phyloP scores from a whole-genome alignment of 2,329 filamentous ascomycete species.

The Fusarium multiceps region DNA sequence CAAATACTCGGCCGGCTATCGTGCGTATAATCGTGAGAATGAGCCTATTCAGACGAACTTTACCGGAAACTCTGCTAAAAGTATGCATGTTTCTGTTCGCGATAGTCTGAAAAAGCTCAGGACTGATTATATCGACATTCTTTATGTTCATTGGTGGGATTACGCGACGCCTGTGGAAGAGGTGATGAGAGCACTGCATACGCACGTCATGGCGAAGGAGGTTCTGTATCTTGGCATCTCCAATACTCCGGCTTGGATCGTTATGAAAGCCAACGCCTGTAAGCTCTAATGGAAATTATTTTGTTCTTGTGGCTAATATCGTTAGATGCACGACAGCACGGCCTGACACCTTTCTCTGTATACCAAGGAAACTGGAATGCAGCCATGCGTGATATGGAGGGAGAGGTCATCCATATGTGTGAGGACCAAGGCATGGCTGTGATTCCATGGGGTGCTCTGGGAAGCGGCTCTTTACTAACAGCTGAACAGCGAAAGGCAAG shows the following conservation, averaged over 20 bases:
- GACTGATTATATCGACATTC: neutral
- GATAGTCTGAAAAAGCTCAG: neutral
- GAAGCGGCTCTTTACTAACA: slow-evolving; percentile 4
- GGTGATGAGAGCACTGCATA: neutral
- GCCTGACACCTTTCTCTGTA: slow-evolving; percentile 43
- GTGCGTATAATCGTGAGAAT: neutral
- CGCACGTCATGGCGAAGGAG: neutral
- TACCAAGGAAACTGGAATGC: slow-evolving; percentile 49
- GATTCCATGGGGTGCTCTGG: slow-evolving; percentile 54
- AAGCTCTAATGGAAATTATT: neutral
- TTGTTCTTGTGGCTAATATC: neutral
- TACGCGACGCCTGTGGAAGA: neutral
- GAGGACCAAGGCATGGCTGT: slow-evolving; percentile 55
- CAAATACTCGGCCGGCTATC: neutral
- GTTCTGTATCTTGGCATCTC: neutral
- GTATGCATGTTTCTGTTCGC: neutral
- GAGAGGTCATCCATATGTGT: slow-evolving; percentile 51
- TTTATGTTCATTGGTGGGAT: neutral
- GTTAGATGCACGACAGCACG: slow-evolving; percentile 42
- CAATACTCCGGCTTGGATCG: neutral
- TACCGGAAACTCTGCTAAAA: neutral
- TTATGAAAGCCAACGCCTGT: neutral
- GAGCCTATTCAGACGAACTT: neutral
- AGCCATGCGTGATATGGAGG: slow-evolving; percentile 45
- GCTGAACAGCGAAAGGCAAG: neutral